phyloP scores from a whole-genome alignment of 495 filamentous ascomycete species.

The Aspergillus sparsus region DNA sequence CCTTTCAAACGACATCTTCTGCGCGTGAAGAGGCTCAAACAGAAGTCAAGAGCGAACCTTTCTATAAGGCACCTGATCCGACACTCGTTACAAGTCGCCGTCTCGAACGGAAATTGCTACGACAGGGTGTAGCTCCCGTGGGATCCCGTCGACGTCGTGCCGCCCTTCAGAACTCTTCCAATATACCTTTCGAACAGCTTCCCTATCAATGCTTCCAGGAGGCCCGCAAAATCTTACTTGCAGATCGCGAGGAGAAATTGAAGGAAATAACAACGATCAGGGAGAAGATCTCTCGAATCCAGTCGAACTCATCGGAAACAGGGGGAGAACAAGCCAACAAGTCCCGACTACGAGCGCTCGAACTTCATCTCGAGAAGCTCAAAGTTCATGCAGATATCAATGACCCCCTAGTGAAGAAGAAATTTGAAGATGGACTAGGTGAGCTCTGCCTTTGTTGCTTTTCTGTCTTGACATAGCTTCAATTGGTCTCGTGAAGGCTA shows the following conservation, averaged over 20 bases:
- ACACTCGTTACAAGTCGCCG: constrained; percentile 52
- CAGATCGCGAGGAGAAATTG: constrained; percentile 82
- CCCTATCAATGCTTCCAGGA: constrained; percentile 98
- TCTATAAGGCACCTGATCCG: constrained; percentile 50
- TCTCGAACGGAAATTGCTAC: constrained; percentile 61
- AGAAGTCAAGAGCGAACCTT: constrained; percentile 37
- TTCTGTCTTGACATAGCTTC: background rate
- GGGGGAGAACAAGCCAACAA: constrained; percentile 64
- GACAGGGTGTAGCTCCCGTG: constrained; percentile 60
- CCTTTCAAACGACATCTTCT: constrained; percentile 41
- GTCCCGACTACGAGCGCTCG: constrained; percentile 67
- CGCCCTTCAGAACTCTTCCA: constrained; percentile 62
- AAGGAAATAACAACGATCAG: constrained; percentile 59
- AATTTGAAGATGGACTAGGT: constrained; percentile 92
- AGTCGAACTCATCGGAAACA: constrained; percentile 58
- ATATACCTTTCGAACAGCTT: constrained; percentile 86
- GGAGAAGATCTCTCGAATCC: constrained; percentile 59
- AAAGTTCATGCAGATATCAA: constrained; percentile 95
- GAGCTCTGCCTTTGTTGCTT: constrained; percentile 29
- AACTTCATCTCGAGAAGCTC: constrained; percentile 70
- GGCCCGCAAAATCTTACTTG: constrained; percentile 76
- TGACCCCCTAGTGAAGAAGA: constrained; percentile 90
- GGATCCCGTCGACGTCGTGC: constrained; percentile 84
- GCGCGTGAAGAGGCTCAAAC: constrained; percentile 43
- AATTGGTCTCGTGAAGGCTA: background rate